phyloP scores from a whole-genome alignment of 805 yeast genomes.

The Yamadazyma takamatsuzukensis region DNA sequence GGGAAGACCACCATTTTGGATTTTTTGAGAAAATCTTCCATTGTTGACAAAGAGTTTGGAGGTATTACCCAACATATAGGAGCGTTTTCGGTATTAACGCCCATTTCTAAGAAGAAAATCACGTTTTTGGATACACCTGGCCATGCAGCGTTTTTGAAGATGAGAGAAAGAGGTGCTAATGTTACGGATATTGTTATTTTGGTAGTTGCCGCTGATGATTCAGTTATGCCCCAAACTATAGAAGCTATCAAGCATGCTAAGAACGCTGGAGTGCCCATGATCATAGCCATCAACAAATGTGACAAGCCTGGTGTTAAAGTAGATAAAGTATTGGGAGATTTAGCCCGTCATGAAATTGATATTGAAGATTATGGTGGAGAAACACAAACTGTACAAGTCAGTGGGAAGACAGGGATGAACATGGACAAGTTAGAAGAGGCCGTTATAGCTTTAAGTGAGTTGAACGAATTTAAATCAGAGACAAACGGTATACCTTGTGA shows the following conservation, averaged over 20 bases:
- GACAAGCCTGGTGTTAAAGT: conserved; percentile 76
- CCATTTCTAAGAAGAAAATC: conserved; percentile 66
- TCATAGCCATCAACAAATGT: conserved; percentile 91
- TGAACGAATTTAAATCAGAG: conserved; percentile 72
- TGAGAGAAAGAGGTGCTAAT: conserved; percentile 95
- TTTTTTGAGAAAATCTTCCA: conserved; percentile 75
- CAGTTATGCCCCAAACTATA: conserved; percentile 95
- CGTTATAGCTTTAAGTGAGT: conserved; percentile 77
- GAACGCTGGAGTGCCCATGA: conserved; percentile 72
- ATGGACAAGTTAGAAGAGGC: conserved; percentile 91
- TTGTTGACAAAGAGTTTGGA: conserved; percentile 84
- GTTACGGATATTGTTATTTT: conserved; percentile 88
- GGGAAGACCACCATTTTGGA: conserved; percentile 96
- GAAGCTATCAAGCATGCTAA: conserved; percentile 95
- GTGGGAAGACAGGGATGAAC: conserved; percentile 86
- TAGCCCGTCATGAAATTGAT: conserved; percentile 73
- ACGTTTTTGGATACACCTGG: conserved; percentile 98
- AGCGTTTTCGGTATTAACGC: conserved; percentile 86
- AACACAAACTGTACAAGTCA: conserved; percentile 79
- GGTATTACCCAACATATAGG: conserved; percentile 99
- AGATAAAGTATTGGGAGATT: conserved; percentile 72
- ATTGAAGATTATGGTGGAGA: conserved; percentile 96
- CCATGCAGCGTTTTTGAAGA: conserved; percentile 92
- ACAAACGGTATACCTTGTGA: conserved; percentile 51
- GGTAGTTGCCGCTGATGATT: conserved; percentile 96